Conservation (phyloP, 2,329 filamentous ascomycete species). For the Fusarium verrucosum region DNA sequence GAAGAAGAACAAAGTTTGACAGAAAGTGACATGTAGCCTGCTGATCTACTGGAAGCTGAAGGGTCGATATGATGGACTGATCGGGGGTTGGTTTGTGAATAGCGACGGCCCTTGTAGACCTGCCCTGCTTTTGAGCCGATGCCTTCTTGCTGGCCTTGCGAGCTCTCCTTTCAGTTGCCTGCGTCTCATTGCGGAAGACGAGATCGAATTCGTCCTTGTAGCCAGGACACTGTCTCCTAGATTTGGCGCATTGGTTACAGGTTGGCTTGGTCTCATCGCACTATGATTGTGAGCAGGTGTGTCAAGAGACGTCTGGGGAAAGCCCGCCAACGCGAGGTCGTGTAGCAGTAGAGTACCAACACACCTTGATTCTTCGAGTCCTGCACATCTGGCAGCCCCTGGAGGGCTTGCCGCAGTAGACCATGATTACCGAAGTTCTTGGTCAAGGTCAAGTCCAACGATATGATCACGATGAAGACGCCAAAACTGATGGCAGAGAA, state of each 20-base stretch:
- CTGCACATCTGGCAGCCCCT: slow-evolving; percentile 79
- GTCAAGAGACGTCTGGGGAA: neutral
- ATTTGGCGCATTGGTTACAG: slow-evolving; percentile 72
- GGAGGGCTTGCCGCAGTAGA: slow-evolving; percentile 73
- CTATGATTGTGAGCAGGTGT: slow-evolving; percentile 50
- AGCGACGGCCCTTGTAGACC: slow-evolving; percentile 25
- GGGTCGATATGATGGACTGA: slow-evolving; percentile 44
- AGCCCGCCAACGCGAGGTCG: neutral
- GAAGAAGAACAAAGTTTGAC: slow-evolving; percentile 67
- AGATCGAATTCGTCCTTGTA: slow-evolving; percentile 78
- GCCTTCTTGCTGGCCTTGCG: slow-evolving; percentile 64
- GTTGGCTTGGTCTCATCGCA: slow-evolving; percentile 74
- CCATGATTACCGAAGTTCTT: slow-evolving; percentile 56
- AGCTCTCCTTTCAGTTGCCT: slow-evolving; percentile 71
- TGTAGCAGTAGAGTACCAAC: slow-evolving; percentile 30
- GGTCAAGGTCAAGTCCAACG: neutral
- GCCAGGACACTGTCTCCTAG: slow-evolving; percentile 69
- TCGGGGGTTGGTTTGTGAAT: slow-evolving; percentile 33
- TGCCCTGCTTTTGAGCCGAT: slow-evolving; percentile 49
- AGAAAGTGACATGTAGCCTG: slow-evolving; percentile 68
- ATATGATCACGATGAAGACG: neutral
- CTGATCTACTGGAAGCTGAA: slow-evolving; percentile 61
- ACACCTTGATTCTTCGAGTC: slow-evolving; percentile 76
- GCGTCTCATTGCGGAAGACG: slow-evolving; percentile 77
- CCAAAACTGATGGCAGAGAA: slow-evolving; percentile 2